Evolutionary conservation across 2,329 filamentous ascomycete species (phyloP), one percentile per base, ranked within the genome.

Genomic region (Botrytis hyacinthi): DNA sequence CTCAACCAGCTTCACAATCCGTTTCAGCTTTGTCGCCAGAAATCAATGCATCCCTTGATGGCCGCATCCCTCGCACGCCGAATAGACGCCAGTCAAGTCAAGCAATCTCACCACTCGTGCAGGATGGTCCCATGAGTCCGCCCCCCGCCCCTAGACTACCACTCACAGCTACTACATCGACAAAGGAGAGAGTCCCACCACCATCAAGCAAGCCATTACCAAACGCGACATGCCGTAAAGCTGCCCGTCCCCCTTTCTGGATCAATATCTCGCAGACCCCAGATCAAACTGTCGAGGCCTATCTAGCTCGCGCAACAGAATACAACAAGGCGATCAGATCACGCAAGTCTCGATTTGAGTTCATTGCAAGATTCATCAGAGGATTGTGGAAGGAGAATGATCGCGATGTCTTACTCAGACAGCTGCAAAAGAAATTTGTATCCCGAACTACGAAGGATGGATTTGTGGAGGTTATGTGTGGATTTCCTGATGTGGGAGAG

Each of bases 361-460:
- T 73, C 35, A 73, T 73, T 9, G 66, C 44, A 7, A 62, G 42
- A 29, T 71, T 73, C 3, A 62, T 73, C 35, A 16, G 16, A 26
- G 72, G 72, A n/a, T 16, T 73, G 16, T 8, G 14, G 26, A 26
- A 44, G 4, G 60, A 62, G 22, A 37, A 44, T 12, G 46, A 73
- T 35, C 48, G 61, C 10, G n/a, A 59, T 4, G 18, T 29, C 18
- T 37, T 73, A 8, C 32, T 62, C 12, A 65, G 29, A 37, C 59
- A 71, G 9, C 3, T 73, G 18, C 42, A 59, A 22, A 57, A 57
- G 44, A 71, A 57, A n/a, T 73, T 63, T 18, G 8, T 12, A 4
- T 71, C 57, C 32, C 59, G 72, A 42, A 57, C 16, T 7, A 60
- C 46, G 12, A 70, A 73, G 26, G 48, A 71, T n/a, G 72, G 72